Evolutionary conservation across 345 rosid genomes (phyloP), one percentile per base, ranked within the genome.

Genomic region (Salix koriyanagi): DNA sequence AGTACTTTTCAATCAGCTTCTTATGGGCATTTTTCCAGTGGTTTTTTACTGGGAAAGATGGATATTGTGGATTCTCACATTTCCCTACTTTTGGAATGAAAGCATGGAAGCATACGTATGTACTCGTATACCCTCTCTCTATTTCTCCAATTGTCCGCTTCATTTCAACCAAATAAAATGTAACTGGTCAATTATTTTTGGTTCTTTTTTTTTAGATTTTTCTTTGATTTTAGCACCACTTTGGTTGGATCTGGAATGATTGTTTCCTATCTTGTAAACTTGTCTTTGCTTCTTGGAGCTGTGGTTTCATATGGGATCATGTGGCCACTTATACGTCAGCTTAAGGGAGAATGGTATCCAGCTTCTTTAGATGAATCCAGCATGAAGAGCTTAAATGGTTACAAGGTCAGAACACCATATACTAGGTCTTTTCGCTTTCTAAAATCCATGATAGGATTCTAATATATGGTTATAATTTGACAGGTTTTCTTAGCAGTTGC

Each of bases 171-270:
- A 48, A 2, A 26, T 25, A 2, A 26, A 4, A 10, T 19, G 26
- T n/a, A 6, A 64, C 67, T 50, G 16, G 25, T 25, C 13, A 30
- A 2, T 58, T 66, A 15, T 39, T 7, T 28, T 64, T 68, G 7
- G 2, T 41, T 34, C 42, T 69, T 69, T 75, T 76, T 21, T 69
- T 75, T 76, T 21, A 95, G 99, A 74, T 93, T 95, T 84, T 95
- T 68, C 88, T 95, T 91, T 62, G 98, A 95, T 79, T 95, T 93
- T 77, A 89, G 90, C 82, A 74, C 91, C 88, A 91, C 99, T 6
- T 95, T 54, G 54, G 91, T 91, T 8, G 99, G 99, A 76, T 90
- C 99, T 36, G 98, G 99, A 76, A 93, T 95, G 98, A 91, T 95
- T 9, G 94, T 97, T 78, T 80, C 97, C 50, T 97, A 95, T 81